Conservation (phyloP, 176 grass and related monocot species). For the Aegilops speltoides region DNA sequence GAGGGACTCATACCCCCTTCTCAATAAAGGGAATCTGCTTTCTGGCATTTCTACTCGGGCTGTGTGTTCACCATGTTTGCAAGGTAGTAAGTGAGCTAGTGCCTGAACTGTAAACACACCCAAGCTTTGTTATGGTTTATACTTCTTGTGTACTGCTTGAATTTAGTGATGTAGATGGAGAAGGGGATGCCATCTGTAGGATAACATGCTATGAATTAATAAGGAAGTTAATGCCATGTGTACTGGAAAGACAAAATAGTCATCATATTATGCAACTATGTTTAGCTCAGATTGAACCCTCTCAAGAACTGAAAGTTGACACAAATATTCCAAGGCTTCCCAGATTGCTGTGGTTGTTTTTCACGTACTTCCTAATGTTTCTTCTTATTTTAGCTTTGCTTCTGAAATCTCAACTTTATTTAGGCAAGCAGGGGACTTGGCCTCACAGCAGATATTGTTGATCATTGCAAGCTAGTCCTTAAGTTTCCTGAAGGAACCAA, state of each 20-base stretch:
- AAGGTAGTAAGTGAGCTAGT: neutral
- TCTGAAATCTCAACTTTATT: slow-evolving; percentile 29
- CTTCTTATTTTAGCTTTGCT: slow-evolving; percentile 2
- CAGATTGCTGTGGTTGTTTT: neutral
- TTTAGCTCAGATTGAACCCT: neutral
- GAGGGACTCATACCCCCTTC: neutral
- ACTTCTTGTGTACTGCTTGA: neutral
- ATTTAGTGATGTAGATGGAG: neutral
- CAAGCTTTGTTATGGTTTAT: neutral
- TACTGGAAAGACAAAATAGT: neutral
- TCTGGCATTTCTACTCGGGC: neutral
- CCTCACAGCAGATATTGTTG: slow-evolving; percentile 68
- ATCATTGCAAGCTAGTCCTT: slow-evolving; percentile 85
- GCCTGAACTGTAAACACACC: neutral
- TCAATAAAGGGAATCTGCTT: neutral
- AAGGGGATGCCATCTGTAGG: neutral
- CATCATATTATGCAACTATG: neutral
- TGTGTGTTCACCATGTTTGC: neutral
- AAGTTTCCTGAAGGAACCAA: slow-evolving; percentile 44
- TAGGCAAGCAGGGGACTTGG: slow-evolving; percentile 93
- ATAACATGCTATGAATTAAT: neutral
- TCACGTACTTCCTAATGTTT: neutral
- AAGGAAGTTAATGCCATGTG: neutral
- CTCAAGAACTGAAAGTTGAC: neutral
- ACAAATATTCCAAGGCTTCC: neutral